Conservation (phyloP, 2,329 filamentous ascomycete species). For the Periconia digitata region DNA sequence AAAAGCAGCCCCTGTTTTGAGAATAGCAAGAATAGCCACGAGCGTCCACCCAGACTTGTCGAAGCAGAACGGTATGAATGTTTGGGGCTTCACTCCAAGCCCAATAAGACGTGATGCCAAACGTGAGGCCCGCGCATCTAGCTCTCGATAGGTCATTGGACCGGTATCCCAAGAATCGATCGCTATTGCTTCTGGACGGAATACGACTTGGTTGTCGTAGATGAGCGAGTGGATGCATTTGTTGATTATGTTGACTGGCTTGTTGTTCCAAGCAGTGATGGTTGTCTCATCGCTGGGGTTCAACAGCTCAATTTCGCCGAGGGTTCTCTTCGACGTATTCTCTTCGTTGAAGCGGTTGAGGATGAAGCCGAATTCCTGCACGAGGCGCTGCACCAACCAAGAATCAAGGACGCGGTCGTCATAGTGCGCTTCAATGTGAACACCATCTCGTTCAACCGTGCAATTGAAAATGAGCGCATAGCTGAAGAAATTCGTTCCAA, state of each 20-base stretch:
- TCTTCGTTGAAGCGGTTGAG: constrained; percentile 24
- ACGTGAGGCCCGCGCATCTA: constrained; percentile 27
- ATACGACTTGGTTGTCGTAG: constrained; percentile 22
- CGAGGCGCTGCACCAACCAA: constrained; percentile 30
- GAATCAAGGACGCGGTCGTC: constrained; percentile 28
- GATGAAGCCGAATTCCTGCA: constrained; percentile 33
- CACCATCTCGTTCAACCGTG: constrained; percentile 19
- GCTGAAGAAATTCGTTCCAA: constrained; percentile 40
- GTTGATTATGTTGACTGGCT: constrained; percentile 23
- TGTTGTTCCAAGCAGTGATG: constrained; percentile 28
- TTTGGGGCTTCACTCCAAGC: constrained; percentile 25
- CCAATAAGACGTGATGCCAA: constrained; percentile 27
- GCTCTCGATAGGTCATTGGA: constrained; percentile 27
- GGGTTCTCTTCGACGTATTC: constrained; percentile 8
- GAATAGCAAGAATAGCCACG: constrained; percentile 38
- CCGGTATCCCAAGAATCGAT: constrained; percentile 34
- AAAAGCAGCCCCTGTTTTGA: constrained; percentile 42
- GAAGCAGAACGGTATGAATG: constrained; percentile 39
- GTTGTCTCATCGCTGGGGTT: constrained; percentile 20
- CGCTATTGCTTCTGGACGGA: constrained; percentile 22
- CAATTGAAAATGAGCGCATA: constrained; percentile 39
- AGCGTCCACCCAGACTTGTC: constrained; percentile 40
- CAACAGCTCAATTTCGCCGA: constrained; percentile 24
- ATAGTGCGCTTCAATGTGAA: constrained; percentile 34
- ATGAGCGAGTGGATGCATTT: constrained; percentile 34